These are phyloP conservation scores for Blastobotrys elegans DNA, from an alignment of 1,139 yeast species.

Conservation along the genomic window DNA sequence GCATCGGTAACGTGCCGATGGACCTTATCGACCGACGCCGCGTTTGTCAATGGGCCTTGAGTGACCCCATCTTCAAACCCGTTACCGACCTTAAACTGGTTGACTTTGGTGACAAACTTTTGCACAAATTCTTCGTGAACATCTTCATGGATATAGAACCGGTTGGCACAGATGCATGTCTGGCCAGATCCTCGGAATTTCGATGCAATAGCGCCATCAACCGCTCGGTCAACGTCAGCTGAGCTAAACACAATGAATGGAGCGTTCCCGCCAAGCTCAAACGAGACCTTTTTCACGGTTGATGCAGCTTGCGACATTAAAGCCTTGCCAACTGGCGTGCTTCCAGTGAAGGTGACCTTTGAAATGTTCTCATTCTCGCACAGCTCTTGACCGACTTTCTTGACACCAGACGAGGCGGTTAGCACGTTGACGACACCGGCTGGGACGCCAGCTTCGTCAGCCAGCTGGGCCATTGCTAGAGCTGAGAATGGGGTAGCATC, in stretches of 20 bases:
- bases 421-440: constrained; percentile 73
- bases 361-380: constrained; percentile 64
- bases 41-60: constrained; percentile 80
- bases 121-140: constrained; percentile 57
- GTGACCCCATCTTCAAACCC: constrained; percentile 64
- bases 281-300: constrained; percentile 74
- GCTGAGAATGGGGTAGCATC: constrained; percentile 86
- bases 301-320: constrained; percentile 73
- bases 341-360: constrained; percentile 87
- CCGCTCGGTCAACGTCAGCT: constrained; percentile 73
- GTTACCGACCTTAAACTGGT: constrained; percentile 58
- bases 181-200: constrained; percentile 76
- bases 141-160: constrained; percentile 59
- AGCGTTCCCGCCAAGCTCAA: constrained; percentile 93
- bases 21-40: constrained; percentile 62
- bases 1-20: constrained; percentile 73
- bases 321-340: constrained; percentile 76
- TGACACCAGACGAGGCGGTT: constrained; percentile 46
- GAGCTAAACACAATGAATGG: constrained; percentile 86
- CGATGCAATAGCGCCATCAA: constrained; percentile 61
- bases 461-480: constrained; percentile 68
- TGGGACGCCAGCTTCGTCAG: constrained; percentile 82
- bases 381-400: constrained; percentile 58
- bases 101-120: constrained; percentile 49
- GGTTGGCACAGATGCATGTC: constrained; percentile 79